Percentiles rank a stretch among this genome's conserved stretches.
Evolutionary conservation across 2,329 filamentous ascomycete species (phyloP).

Genomic region (Aureobasidium mangrovei): DNA sequence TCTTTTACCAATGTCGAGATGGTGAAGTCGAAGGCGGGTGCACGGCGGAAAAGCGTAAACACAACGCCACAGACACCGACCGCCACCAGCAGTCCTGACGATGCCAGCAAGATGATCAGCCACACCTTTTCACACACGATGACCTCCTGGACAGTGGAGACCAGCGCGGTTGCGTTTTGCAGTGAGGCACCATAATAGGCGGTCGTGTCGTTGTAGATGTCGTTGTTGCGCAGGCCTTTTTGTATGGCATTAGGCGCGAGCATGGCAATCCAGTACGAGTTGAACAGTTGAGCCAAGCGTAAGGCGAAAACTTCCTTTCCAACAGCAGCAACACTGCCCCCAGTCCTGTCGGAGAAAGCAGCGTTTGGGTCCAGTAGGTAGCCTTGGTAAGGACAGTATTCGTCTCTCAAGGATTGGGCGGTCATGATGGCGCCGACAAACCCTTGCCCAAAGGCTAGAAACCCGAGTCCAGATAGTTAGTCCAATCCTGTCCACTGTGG

Average conservation of each 20-base stretch:
- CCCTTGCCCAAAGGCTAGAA: no score
- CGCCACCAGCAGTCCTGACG: not conserved
- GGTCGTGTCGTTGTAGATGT: not conserved
- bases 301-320: not conserved
- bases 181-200: no score
- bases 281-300: not conserved
- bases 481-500: no score
- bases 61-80: not conserved
- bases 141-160: not conserved
- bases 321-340: no score
- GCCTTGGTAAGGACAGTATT: no score
- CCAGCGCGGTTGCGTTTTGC: not conserved
- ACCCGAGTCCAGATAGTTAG: no score
- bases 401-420: no score
- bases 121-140: not conserved
- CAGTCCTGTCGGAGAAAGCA: no score
- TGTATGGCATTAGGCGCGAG: not conserved
- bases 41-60: not conserved
- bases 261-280: not conserved
- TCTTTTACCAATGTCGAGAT: not conserved
- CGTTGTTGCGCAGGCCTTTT: not conserved
- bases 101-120: not conserved
- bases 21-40: not conserved
- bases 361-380: no score
- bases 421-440: no score